Evolutionary conservation across 805 yeast genomes (phyloP), one percentile per base, ranked within the genome.

Genomic region (Brettanomyces bruxellensis): DNA sequence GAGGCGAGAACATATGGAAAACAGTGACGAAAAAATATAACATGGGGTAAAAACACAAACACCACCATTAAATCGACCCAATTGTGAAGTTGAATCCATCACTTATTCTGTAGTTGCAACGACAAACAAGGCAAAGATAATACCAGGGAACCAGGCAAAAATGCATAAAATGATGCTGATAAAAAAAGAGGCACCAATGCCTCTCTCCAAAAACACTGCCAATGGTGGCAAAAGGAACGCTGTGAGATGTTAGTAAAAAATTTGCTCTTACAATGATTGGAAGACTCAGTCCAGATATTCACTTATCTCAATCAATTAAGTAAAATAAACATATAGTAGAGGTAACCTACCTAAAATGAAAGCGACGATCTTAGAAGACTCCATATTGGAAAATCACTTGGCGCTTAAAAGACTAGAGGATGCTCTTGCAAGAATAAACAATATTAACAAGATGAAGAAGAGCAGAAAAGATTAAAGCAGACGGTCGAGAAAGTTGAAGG

Each of bases 71-170:
- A 28, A 28, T 9, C 11, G 23, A 7, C 38, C 38, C 38, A 35
- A 18, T 18, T 35, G 38, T 35, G 23, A 12, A 35, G 7, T 7
- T 8, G n/a, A n/a, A 12, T 8, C 7, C 38, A 6, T 35, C 38
- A n/a, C 13, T 18, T 35, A 40, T 11, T 25, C 34, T 24, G 47
- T 32, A 40, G 51, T 48, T 46, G 50, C 45, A 13, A 78, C 86
- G 59, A 82, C 67, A 67, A 79, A 84, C 54, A 82, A 63, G 45
- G 91, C 91, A 61, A 83, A 87, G 54, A 84, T 66, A 66, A 83
- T 83, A 68, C 82, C 90, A 58, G 93, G 93, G 81, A 84, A 81
- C 80, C 81, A 80, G 53, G 71, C 65, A 62, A 76, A 81, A 55
- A 70, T 50, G 71, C 84, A 79, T 56, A 80, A 72, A 49, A 81